These are phyloP conservation scores for Cucurbita argyrosperma DNA, from an alignment of 306 rosid species.

Conservation along the genomic window DNA sequence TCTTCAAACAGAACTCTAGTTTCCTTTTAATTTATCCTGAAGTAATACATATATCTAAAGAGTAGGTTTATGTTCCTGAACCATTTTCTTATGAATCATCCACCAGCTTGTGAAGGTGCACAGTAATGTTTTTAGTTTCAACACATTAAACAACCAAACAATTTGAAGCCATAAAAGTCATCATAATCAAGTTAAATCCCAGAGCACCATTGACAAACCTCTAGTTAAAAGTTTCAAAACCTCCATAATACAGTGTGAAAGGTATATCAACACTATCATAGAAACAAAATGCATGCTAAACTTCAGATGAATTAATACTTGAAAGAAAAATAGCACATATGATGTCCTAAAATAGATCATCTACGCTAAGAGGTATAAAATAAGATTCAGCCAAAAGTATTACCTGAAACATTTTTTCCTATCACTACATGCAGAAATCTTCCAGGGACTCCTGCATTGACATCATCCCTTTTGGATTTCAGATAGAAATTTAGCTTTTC, in stretches of 20 bases:
- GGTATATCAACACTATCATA: not conserved
- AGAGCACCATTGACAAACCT: not conserved
- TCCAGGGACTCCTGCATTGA: constrained; percentile 61
- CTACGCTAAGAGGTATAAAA: not conserved
- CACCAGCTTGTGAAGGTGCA: not conserved
- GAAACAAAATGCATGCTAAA: not conserved
- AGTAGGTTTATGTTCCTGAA: not conserved
- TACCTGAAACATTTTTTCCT: constrained; percentile 53
- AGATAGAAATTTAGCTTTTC: constrained; percentile 42
- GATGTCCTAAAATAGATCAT: not conserved
- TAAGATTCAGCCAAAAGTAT: constrained; percentile 2
- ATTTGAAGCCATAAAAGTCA: not conserved
- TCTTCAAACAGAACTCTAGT: not conserved
- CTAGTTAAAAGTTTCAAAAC: not conserved
- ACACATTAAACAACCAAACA: not conserved
- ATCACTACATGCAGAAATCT: constrained; percentile 61
- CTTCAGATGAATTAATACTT: not conserved
- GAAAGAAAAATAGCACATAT: not conserved
- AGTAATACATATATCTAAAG: not conserved
- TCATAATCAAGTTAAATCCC: not conserved
- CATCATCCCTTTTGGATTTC: constrained; percentile 50
- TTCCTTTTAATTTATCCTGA: not conserved
- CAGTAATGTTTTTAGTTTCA: not conserved
- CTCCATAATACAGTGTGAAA: not conserved
- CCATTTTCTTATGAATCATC: not conserved